Evolutionary conservation across 108 stramenopile species (phyloP).

Genomic region (Skeletonema marinoi): DNA sequence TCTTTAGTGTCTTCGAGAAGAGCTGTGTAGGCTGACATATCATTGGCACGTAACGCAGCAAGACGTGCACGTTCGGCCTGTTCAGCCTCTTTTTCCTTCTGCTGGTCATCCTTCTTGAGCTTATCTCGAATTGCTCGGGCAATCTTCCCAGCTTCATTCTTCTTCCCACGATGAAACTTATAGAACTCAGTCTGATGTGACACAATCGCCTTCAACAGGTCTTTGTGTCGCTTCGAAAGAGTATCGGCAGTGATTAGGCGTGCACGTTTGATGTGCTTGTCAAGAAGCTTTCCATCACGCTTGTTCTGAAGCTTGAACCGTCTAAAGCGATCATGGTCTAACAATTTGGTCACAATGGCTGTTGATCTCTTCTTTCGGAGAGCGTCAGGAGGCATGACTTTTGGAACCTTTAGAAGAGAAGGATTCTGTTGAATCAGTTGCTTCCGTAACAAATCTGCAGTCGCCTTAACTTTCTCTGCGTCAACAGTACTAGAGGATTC

Average conservation of each 20-base stretch:
- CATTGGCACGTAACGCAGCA: conserved; percentile 84
- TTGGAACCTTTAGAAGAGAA: conserved; percentile 2
- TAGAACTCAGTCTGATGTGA: conserved; percentile 76
- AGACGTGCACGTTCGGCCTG: conserved; percentile 75
- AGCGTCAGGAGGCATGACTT: conserved; percentile 5
- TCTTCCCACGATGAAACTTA: conserved; percentile 72
- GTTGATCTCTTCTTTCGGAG: conserved; percentile 22
- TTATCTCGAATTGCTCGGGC: conserved; percentile 73
- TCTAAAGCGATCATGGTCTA: conserved; percentile 66
- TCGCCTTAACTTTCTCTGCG: conserved; percentile 5
- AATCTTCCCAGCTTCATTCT: conserved; percentile 56
- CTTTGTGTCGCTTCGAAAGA: conserved; percentile 75
- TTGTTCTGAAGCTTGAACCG: conserved; percentile 82
- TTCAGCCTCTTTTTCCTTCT: conserved; percentile 77
- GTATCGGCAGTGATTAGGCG: conserved; percentile 66
- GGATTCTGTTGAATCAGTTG: conserved; percentile 20
- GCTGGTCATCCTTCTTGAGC: conserved; percentile 65
- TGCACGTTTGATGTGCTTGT: conserved; percentile 69
- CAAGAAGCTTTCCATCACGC: conserved; percentile 70
- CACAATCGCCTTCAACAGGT: conserved; percentile 63
- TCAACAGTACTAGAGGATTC: background rate
- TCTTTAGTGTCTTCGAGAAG: conserved; percentile 84
- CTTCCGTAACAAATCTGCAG: conserved; percentile 27
- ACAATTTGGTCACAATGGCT: conserved; percentile 32
- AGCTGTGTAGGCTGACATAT: conserved; percentile 86